These are phyloP conservation scores for Inga oerstediana DNA, from an alignment of 306 rosid species.

Conservation along the genomic window DNA sequence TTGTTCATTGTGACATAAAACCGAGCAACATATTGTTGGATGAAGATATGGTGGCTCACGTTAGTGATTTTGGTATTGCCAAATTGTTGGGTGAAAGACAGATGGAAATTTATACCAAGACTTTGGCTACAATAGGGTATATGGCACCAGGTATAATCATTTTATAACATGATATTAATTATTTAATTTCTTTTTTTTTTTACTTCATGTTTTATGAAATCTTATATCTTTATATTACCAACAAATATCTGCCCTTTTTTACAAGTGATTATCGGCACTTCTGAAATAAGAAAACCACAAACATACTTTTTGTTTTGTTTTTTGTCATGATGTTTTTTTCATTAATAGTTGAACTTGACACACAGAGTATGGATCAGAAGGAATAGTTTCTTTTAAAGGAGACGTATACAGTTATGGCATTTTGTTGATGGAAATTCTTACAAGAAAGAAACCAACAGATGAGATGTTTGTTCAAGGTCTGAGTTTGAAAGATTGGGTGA, in stretches of 20 bases:
- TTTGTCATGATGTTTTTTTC: background rate
- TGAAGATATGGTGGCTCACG: conserved; percentile 2
- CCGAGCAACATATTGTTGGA: background rate
- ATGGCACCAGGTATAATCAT: conserved; percentile 5
- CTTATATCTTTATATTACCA: background rate
- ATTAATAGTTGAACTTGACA: too few species aligned
- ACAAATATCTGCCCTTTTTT: background rate
- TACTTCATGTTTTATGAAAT: background rate
- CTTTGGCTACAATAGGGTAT: background rate
- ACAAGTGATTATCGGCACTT: background rate
- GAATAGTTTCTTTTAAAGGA: conserved; percentile 41
- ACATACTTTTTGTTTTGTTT: too few species aligned
- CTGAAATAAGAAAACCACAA: too few species aligned
- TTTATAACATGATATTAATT: background rate
- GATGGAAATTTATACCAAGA: background rate
- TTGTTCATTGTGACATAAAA: conserved; percentile 1
- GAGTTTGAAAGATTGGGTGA: conserved; percentile 4
- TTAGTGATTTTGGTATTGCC: background rate
- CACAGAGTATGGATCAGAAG: conserved; percentile 42
- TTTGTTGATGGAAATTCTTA: conserved; percentile 49
- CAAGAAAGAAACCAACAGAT: conserved; percentile 46
- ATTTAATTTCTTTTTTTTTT: background rate
- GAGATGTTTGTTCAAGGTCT: conserved; percentile 31
- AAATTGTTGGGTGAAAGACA: background rate
- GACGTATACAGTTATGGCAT: conserved; percentile 52